Percentiles rank a stretch among this genome's conserved stretches.
Evolutionary conservation across 768 basidiomycete genomes (phyloP).

Genomic region (Psilocybe cubensis): DNA sequence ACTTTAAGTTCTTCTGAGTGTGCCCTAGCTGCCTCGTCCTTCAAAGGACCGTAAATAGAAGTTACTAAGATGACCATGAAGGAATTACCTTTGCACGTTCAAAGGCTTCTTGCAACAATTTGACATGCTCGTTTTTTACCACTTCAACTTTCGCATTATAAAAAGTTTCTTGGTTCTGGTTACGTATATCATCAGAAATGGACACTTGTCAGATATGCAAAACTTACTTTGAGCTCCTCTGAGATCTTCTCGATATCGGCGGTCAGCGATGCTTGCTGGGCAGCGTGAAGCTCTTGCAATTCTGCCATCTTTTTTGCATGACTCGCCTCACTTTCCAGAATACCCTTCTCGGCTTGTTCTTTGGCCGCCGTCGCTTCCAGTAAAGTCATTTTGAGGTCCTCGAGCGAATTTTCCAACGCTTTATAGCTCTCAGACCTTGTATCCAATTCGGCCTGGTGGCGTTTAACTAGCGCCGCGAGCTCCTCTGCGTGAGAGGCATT

Average conservation of each 20-base stretch:
- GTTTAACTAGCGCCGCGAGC: constrained; percentile 41
- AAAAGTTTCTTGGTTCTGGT: constrained; percentile 68
- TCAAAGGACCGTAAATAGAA: background rate
- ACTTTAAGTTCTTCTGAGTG: constrained; percentile 74
- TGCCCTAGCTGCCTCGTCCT: constrained; percentile 72
- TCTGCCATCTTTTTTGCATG: constrained; percentile 56
- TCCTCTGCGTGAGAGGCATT: constrained; percentile 46
- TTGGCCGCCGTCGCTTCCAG: constrained; percentile 45
- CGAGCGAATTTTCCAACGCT: constrained; percentile 45
- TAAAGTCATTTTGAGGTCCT: constrained; percentile 51
- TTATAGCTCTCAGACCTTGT: constrained; percentile 47
- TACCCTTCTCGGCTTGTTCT: constrained; percentile 50
- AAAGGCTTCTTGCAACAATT: constrained; percentile 69
- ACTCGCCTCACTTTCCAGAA: constrained; percentile 46
- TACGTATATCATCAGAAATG: constrained; percentile 7
- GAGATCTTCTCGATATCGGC: constrained; percentile 60
- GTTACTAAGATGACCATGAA: background rate
- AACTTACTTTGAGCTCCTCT: constrained; percentile 65
- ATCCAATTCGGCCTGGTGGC: constrained; percentile 51
- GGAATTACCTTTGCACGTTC: constrained; percentile 72
- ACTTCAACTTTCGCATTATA: constrained; percentile 69
- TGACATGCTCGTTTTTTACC: constrained; percentile 67
- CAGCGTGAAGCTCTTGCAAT: constrained; percentile 49
- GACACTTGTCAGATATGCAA: constrained; percentile 1
- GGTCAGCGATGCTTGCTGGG: constrained; percentile 54